Percentiles rank a stretch among this genome's conserved stretches.
Conservation (phyloP, 139 green algal genomes). For the Yamagishiella unicocca region DNA sequence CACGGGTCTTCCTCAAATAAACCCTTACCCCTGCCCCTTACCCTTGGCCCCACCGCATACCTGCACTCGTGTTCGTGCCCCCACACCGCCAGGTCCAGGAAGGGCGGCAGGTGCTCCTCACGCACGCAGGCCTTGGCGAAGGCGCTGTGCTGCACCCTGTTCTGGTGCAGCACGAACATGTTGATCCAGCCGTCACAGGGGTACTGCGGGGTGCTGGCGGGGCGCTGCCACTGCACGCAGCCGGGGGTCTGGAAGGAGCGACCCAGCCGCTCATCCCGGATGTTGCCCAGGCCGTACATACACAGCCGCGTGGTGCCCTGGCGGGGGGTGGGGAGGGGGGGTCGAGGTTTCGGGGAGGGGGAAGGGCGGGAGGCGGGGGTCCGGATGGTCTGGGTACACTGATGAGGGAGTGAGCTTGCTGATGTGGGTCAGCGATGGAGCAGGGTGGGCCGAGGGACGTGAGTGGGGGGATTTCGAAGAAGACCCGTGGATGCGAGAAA, state of each 20-base stretch:
- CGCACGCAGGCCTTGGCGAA: constrained; percentile 87
- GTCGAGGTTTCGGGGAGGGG: no score
- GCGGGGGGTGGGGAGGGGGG: not conserved
- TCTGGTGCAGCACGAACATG: constrained; percentile 97
- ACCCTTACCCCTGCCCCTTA: not conserved
- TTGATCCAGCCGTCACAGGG: constrained; percentile 88
- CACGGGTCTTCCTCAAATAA: no score
- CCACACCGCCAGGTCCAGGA: constrained; percentile 98
- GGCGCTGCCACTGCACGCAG: constrained; percentile 64
- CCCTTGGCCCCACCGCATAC: not conserved
- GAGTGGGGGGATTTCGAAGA: no score
- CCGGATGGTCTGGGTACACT: not conserved
- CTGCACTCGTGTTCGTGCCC: constrained; percentile 99
- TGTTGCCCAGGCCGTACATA: constrained; percentile 96
- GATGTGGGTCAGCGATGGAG: no score
- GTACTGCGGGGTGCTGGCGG: constrained; percentile 9
- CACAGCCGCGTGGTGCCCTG: constrained; percentile 92
- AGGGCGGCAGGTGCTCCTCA: constrained; percentile 86
- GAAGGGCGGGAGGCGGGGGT: not conserved
- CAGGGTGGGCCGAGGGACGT: no score
- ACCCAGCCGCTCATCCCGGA: constrained; percentile 94
- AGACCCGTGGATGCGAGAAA: no score
- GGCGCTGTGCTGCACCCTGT: constrained; percentile 79
- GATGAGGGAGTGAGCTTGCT: no score
- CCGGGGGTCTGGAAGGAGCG: constrained; percentile 89